Base-by-base conservation (phyloP, 2,329 filamentous ascomycete species). In the Colletotrichum sidae region DNA sequence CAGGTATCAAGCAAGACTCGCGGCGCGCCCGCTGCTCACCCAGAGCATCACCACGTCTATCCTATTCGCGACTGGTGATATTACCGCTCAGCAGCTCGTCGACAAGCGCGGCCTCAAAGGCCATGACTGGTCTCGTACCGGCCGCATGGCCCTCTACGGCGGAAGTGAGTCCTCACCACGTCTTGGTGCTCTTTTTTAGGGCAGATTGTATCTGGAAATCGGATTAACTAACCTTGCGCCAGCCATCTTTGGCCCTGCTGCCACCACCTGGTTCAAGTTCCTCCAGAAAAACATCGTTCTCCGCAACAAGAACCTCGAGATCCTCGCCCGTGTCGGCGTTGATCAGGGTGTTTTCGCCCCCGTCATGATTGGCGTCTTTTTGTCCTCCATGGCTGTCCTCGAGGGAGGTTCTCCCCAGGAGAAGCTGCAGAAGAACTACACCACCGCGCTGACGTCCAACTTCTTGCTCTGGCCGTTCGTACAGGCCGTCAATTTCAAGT, bases 1-100 rank as follows among this genome's bases (percentile, higher is more conserved):
- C 51, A 44, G 94, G 94, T 98, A 98, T 83, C 93, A 96, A 80
- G 84, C 88, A 75, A 92, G 88, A 78, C 85, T 97, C 76, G 90
- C 91, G 72, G 87, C 89, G 73, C 88, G 92, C 75, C 95, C 95
- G 66, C 83, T 98, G 72, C 88, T 97, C 74, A 98, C 95, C 10
- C 93, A 97, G 83, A 92, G 91, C 76, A 82, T 97, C 72, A 97
- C 94, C 61, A 97, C 95, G 44, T 92, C 93, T 53, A 86, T 98
- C 65, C 90, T 99, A 69, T 99, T 98, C 77, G 94, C 92, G 64
- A 92, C 94, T 12, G 96, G 96, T 73, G 96, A 99, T 81, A 84
- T 91, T 67, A 90, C 96, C 70, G 93, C 96, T 42, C 96, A 99
- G 80, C 95, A 98, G 80, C 84, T 88, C 41, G 92, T 99, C 65